A percentile compares a stretch with the other conserved stretches of the same genome.
phyloP scores from a whole-genome alignment of 1,139 yeast species.

The Kluyveromyces sp. region DNA sequence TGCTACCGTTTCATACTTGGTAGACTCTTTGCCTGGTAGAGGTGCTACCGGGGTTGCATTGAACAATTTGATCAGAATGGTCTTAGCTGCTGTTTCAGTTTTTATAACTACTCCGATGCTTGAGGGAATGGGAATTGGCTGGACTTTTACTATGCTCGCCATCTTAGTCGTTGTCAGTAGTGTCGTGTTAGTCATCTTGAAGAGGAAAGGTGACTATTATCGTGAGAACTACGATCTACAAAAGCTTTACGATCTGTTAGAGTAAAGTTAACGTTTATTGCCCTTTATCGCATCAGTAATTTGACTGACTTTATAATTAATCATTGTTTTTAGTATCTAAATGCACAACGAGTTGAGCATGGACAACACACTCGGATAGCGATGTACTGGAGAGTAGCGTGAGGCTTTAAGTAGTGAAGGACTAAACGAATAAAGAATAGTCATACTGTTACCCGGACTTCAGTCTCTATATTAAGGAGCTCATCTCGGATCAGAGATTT shows the following conservation, averaged over 20 bases:
- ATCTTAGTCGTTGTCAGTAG: constrained; percentile 47
- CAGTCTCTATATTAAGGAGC: too few species aligned
- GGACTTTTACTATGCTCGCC: constrained; percentile 59
- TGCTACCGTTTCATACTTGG: constrained; percentile 70
- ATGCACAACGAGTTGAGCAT: too few species aligned
- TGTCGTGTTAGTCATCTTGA: constrained; percentile 42
- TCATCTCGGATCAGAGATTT: background rate
- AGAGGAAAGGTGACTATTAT: constrained; percentile 53
- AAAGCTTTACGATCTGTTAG: constrained; percentile 42
- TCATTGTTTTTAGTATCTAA: too few species aligned
- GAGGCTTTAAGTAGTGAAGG: too few species aligned
- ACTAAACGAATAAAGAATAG: too few species aligned
- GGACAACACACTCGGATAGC: background rate
- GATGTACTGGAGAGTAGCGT: too few species aligned
- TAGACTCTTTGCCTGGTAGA: constrained; percentile 78
- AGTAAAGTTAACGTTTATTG: too few species aligned
- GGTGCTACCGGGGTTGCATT: constrained; percentile 88
- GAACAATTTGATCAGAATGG: constrained; percentile 66
- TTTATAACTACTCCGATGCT: constrained; percentile 67
- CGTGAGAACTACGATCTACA: constrained; percentile 61
- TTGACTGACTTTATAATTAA: too few species aligned
- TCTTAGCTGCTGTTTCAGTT: constrained; percentile 69
- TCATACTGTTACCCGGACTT: constrained; percentile 1
- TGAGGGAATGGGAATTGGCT: constrained; percentile 60
- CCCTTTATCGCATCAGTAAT: too few species aligned